Evolutionary conservation across 129 eudicot species (phyloP).

Genomic region (Glebionis coronaria): DNA sequence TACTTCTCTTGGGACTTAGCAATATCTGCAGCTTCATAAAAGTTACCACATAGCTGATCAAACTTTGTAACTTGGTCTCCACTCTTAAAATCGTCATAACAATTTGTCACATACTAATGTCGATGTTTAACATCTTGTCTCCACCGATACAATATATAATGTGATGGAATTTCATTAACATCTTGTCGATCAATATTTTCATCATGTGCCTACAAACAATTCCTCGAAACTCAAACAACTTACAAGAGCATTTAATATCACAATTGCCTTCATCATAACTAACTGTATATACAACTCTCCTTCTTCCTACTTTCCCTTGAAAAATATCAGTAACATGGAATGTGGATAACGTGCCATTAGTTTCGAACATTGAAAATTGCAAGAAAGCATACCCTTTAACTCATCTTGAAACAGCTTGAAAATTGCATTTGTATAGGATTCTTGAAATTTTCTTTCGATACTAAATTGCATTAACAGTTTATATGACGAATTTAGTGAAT

Average conservation of each 20-base stretch:
- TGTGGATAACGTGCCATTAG: neutral
- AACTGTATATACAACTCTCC: too few relatives aligned
- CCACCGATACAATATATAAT: neutral
- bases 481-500: neutral
- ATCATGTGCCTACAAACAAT: neutral
- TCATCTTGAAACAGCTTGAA: conserved; percentile 1
- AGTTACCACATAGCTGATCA: neutral
- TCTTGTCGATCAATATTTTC: neutral
- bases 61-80: neutral
- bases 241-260: too few relatives aligned
- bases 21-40: conserved; percentile 11
- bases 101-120: neutral
- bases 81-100: conserved; percentile 3
- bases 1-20: neutral
- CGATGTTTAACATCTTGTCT: conserved; percentile 4
- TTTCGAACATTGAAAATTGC: neutral
- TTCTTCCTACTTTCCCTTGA: too few relatives aligned
- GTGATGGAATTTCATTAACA: neutral
- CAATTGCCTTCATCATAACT: too few relatives aligned
- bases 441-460: neutral
- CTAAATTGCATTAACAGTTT: neutral
- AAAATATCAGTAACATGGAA: neutral
- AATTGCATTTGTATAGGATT: neutral
- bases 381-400: neutral
- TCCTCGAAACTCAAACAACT: neutral